These are phyloP conservation scores for Zalaria sp. DNA, from an alignment of 2,329 filamentous ascomycete species.

Conservation along the genomic window DNA sequence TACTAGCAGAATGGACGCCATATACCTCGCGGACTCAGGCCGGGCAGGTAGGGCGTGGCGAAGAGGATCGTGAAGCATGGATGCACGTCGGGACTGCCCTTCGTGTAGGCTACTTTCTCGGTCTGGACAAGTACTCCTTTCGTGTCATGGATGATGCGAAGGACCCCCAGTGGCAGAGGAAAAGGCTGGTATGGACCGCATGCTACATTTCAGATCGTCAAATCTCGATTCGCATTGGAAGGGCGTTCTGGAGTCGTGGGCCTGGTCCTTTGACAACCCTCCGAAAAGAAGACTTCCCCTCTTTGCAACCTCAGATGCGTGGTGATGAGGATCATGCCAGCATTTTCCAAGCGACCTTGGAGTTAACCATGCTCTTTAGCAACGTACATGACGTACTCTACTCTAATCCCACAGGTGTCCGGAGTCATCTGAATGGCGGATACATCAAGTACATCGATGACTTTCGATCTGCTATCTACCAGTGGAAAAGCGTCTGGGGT, in stretches of 20 bases:
- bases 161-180: slow-evolving; percentile 45
- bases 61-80: slow-evolving; percentile 63
- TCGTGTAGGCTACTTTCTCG: slow-evolving; percentile 55
- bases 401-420: slow-evolving; percentile 55
- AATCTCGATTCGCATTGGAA: slow-evolving; percentile 57
- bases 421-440: slow-evolving; percentile 55
- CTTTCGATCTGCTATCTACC: slow-evolving; percentile 52
- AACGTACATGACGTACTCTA: slow-evolving; percentile 64
- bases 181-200: slow-evolving; percentile 53
- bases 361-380: slow-evolving; percentile 57
- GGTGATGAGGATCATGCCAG: slow-evolving; percentile 53
- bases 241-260: slow-evolving; percentile 60
- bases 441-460: slow-evolving; percentile 60
- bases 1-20: slow-evolving; percentile 61
- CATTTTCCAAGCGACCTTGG: slow-evolving; percentile 57
- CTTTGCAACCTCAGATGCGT: slow-evolving; percentile 42
- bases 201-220: slow-evolving; percentile 55
- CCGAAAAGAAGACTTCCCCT: slow-evolving; percentile 53
- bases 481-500: slow-evolving; percentile 59
- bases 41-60: slow-evolving; percentile 52
- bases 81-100: slow-evolving; percentile 62
- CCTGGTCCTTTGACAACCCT: slow-evolving; percentile 53
- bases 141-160: slow-evolving; percentile 45
- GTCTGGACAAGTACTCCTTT: slow-evolving; percentile 55
- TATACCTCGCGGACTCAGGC: slow-evolving; percentile 47